phyloP scores from a whole-genome alignment of 805 yeast species.

The Candida andamanensis region DNA sequence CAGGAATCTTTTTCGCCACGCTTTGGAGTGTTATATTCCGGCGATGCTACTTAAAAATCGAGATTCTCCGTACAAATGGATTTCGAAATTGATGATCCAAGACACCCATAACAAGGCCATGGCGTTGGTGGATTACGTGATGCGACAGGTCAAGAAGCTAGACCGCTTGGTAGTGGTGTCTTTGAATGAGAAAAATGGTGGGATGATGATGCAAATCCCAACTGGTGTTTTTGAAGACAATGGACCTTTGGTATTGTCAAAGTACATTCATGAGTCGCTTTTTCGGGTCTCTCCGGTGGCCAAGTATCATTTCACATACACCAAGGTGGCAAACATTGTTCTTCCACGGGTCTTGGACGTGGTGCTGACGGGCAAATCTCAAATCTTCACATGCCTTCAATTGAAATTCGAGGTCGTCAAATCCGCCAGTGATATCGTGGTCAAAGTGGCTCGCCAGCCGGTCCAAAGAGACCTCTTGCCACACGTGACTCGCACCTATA shows the following conservation, averaged over 20 bases:
- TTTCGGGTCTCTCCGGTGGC: conserved; percentile 27
- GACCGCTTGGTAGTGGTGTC: conserved; percentile 2
- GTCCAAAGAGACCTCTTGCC: not conserved
- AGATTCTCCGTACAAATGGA: conserved; percentile 4
- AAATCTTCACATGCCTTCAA: conserved; percentile 19
- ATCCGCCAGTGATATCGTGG: conserved; percentile 1
- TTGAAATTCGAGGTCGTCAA: conserved; percentile 14
- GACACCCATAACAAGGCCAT: conserved; percentile 7
- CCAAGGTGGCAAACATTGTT: conserved; percentile 29
- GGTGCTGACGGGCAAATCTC: conserved; percentile 2
- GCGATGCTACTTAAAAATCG: conserved; percentile 4
- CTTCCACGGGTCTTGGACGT: conserved; percentile 20
- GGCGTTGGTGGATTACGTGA: conserved; percentile 8
- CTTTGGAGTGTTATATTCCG: conserved; percentile 21
- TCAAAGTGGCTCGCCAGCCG: conserved; percentile 21
- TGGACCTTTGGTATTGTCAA: conserved; percentile 18
- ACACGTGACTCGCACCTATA: too few relatives aligned
- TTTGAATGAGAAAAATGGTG: conserved; percentile 3
- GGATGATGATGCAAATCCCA: not conserved
- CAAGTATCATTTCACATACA: conserved; percentile 36
- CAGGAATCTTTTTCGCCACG: conserved; percentile 52
- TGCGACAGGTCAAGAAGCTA: conserved; percentile 6
- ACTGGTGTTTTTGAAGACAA: conserved; percentile 1
- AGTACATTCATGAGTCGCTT: conserved; percentile 23
- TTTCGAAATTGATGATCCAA: conserved; percentile 10